Evolutionary conservation across 306 rosid species (phyloP).

Genomic region (Prunus mume): DNA sequence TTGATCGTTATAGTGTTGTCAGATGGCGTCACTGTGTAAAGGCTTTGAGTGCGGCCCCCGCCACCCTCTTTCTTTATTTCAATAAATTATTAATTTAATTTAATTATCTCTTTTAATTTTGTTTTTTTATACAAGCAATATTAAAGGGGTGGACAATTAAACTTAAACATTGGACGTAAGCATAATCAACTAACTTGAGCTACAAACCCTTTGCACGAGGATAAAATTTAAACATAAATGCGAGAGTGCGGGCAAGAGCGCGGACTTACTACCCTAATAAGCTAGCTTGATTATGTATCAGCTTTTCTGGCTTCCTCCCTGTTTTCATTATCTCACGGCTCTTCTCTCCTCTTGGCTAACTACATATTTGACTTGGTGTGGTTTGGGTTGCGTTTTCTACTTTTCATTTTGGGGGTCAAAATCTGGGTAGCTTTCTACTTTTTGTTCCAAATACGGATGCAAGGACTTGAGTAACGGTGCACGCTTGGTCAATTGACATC

Average conservation of each 20-base stretch:
- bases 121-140: not conserved
- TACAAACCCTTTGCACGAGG: no score
- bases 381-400: not conserved
- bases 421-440: not conserved
- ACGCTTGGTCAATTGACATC: not conserved
- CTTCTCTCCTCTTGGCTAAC: not conserved
- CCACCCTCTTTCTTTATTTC: not conserved
- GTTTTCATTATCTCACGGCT: not conserved
- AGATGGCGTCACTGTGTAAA: slow-evolving; percentile 44
- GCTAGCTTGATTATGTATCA: not conserved
- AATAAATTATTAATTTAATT: not conserved
- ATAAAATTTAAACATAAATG: no score
- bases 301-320: not conserved
- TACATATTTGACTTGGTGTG: not conserved
- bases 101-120: not conserved
- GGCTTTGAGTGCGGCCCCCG: slow-evolving; percentile 64
- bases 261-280: no score
- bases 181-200: no score
- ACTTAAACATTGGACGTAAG: no score
- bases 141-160: accelerated
- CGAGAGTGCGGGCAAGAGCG: no score
- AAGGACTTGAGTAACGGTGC: not conserved
- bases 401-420: not conserved
- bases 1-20: slow-evolving; percentile 34
- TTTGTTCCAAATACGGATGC: not conserved